phyloP scores from a whole-genome alignment of 768 basidiomycete genomes.

The Crepidotus variabilis region DNA sequence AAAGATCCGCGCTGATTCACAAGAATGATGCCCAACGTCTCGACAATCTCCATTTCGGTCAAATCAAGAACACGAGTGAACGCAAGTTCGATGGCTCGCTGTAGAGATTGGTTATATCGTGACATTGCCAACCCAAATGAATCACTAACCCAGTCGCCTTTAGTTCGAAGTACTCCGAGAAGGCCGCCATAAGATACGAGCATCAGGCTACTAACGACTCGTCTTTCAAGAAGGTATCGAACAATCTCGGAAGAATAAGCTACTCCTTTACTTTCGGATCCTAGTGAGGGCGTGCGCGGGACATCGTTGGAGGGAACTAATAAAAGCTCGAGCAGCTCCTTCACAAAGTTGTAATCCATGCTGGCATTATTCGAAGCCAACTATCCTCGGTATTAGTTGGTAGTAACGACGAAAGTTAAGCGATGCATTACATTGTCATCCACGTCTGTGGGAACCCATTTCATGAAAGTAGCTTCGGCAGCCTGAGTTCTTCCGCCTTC shows the following conservation, averaged over 20 bases:
- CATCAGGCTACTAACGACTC: conserved; percentile 59
- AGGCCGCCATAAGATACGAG: conserved; percentile 46
- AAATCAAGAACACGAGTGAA: conserved; percentile 57
- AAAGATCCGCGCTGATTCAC: conserved; percentile 27
- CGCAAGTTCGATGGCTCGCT: conserved; percentile 48
- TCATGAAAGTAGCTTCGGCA: conserved; percentile 58
- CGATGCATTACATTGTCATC: conserved; percentile 8
- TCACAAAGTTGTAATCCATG: conserved; percentile 50
- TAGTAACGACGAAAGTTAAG: not conserved
- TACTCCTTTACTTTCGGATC: not conserved
- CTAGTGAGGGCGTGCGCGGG: conserved; percentile 3
- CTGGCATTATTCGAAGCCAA: too few species aligned
- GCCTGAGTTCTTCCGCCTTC: conserved; percentile 39
- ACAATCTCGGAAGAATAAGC: conserved; percentile 54
- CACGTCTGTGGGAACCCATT: conserved; percentile 42
- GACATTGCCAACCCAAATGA: not conserved
- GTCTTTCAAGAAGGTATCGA: conserved; percentile 51
- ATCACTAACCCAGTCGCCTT: conserved; percentile 77
- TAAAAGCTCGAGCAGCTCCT: conserved; percentile 49
- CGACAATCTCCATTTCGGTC: conserved; percentile 60
- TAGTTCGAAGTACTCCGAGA: conserved; percentile 45
- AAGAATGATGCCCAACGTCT: conserved; percentile 43
- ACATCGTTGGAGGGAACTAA: conserved; percentile 33
- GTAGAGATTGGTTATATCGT: not conserved
- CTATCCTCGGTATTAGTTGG: too few species aligned